These are phyloP conservation scores for Crithidia sp. DNA, from an alignment of 208 protist genomes.

Conservation along the genomic window DNA sequence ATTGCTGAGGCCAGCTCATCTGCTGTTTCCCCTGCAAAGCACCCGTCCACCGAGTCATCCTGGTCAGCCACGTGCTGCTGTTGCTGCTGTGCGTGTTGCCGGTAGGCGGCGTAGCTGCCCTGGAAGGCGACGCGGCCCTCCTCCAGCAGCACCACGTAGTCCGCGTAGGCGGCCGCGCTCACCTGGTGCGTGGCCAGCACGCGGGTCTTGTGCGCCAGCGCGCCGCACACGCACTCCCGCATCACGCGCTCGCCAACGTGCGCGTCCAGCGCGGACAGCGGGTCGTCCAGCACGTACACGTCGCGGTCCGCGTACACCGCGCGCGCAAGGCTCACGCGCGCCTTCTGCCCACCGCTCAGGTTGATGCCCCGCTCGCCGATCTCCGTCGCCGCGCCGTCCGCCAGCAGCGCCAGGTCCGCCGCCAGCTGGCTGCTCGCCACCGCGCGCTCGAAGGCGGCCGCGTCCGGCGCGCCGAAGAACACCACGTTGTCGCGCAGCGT, in stretches of 20 bases:
- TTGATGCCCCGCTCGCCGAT: conserved; percentile 86
- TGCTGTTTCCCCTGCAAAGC: background rate
- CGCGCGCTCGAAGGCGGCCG: conserved; percentile 46
- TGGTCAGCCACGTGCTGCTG: conserved; percentile 34
- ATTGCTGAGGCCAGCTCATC: conserved; percentile 7
- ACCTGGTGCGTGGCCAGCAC: conserved; percentile 94
- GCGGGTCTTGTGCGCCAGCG: conserved; percentile 78
- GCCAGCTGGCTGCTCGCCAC: conserved; percentile 74
- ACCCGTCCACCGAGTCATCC: background rate
- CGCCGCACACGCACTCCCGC: conserved; percentile 52
- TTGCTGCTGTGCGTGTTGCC: conserved; percentile 44
- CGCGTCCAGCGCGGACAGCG: conserved; percentile 92
- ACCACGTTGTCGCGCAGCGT: conserved; percentile 93
- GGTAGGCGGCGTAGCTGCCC: conserved; percentile 42
- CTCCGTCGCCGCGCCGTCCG: conserved; percentile 85
- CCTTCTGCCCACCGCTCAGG: conserved; percentile 84
- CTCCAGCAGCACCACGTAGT: conserved; percentile 85
- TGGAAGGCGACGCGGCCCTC: conserved; percentile 53
- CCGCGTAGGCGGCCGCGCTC: conserved; percentile 73
- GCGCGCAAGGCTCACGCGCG: conserved; percentile 76
- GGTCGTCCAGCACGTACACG: conserved; percentile 92
- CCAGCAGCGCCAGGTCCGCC: conserved; percentile 80
- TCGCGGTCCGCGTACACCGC: conserved; percentile 83
- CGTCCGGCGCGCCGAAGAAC: conserved; percentile 76
- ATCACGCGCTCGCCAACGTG: conserved; percentile 74